Evolutionary conservation across 352 stramenopile genomes (phyloP), one percentile per base, ranked within the genome.

Genomic region (Pythium phragmitis): DNA sequence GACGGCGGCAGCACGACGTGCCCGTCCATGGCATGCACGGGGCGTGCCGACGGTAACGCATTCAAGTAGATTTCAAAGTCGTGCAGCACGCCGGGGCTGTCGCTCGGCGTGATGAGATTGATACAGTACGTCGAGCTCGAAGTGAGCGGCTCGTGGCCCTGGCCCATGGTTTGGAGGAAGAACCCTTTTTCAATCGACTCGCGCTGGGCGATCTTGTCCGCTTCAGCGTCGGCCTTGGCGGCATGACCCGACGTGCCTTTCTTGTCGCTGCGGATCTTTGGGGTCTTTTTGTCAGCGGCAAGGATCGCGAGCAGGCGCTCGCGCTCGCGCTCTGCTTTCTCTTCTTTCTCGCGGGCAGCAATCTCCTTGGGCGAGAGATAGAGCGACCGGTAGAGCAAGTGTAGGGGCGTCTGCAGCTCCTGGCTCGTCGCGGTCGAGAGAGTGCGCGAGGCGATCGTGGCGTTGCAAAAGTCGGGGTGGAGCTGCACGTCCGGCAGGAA

Each of bases 1-100:
- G 85, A 93, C 41, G 69, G 66, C 17, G 85, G 85, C 69, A 93
- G 77, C 19, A 74, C 71, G 23, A 87, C 43, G 8, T 55, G 39
- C 30, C 69, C 72, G 54, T 57, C 52, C n/a, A 65, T 77, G 28
- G 76, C 70, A 28, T 89, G 72, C 28, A 93, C 75, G 13, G 85
- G 75, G 0, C 85, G 74, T 11, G 75, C 79, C 5, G 85, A 93
- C 33, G 85, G 85, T 51, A 93, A 62, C 12, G 79, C 79, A 55
- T 84, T 79, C 37, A 91, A 54, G 39, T 91, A 93, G 46, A 93
- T 48, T 47, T 93, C 82, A 55, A 88, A 85, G 48, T 93, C 85
- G 21, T 87, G 65, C 7, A 88, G 58, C 56, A 90, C 74, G 8
- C 78, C 83, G 0, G 76, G 71, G 9, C 78, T 87, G 30, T 90